Percentiles rank a stretch among this genome's conserved stretches.
These are phyloP conservation scores for Veloboletus limbatus DNA, from an alignment of 1,284 basidiomycete genomes.

Conservation along the genomic window DNA sequence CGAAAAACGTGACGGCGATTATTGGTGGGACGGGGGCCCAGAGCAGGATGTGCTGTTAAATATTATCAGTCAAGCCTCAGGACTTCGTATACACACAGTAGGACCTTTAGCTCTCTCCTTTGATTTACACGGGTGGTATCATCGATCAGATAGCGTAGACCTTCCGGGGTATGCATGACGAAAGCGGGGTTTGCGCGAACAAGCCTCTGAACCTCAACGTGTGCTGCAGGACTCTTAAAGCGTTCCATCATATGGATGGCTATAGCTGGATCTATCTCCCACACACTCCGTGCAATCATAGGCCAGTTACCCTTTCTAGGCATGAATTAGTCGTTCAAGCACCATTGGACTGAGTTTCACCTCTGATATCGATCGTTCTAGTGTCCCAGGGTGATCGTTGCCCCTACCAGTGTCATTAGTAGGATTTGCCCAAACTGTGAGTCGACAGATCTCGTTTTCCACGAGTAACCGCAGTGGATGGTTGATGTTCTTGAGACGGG, in stretches of 20 bases:
- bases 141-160: conserved; percentile 77
- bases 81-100: background rate
- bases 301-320: conserved; percentile 64
- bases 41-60: conserved; percentile 70
- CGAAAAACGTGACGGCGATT: conserved; percentile 84
- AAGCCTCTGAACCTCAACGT: conserved; percentile 71
- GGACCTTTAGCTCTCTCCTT: conserved; percentile 72
- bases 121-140: conserved; percentile 58
- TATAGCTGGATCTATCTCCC: conserved; percentile 83
- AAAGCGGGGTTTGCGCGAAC: conserved; percentile 73
- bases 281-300: conserved; percentile 67
- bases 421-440: conserved; percentile 92
- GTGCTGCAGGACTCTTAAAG: conserved; percentile 67
- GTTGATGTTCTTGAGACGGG: conserved; percentile 61
- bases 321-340: conserved; percentile 11
- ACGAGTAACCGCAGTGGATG: conserved; percentile 78
- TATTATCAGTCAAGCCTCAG: conserved; percentile 16
- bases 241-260: conserved; percentile 84
- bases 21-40: conserved; percentile 92
- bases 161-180: conserved; percentile 77
- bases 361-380: conserved; percentile 60
- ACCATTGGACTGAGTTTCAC: conserved; percentile 38
- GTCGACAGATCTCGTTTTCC: conserved; percentile 85
- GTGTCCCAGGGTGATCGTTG: conserved; percentile 51
- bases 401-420: conserved; percentile 72